Percentiles rank a stretch among this genome's conserved stretches.
Evolutionary conservation across 805 yeast species (phyloP).

Genomic region (Scheffersomyces lignosus): DNA sequence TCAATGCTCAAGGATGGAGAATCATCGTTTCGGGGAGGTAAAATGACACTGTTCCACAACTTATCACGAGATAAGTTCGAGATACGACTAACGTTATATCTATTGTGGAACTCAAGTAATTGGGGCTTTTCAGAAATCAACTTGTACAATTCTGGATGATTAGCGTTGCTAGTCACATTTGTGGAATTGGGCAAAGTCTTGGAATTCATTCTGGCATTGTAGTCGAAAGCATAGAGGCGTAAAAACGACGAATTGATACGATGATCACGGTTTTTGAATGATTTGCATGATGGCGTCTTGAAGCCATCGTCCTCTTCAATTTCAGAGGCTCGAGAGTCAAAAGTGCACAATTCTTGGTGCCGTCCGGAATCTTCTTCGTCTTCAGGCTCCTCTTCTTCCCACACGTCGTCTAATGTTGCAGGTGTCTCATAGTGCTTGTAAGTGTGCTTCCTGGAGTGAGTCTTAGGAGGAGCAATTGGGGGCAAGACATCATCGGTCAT

Average conservation of each 20-base stretch:
- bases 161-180: conserved; percentile 6
- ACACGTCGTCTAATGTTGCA: conserved; percentile 28
- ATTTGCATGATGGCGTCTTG: conserved; percentile 8
- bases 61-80: conserved; percentile 48
- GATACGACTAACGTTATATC: conserved; percentile 28
- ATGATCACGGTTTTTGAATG: conserved; percentile 40
- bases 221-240: conserved; percentile 51
- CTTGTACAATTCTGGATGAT: conserved; percentile 12
- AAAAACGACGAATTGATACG: conserved; percentile 52
- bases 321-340: conserved; percentile 5
- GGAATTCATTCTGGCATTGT: conserved; percentile 31
- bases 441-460: conserved; percentile 8
- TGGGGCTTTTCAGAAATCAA: conserved; percentile 11
- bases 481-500: conserved; percentile 10
- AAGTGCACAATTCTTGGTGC: conserved; percentile 10
- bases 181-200: conserved; percentile 22
- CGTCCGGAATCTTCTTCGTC: background rate
- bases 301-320: conserved; percentile 4
- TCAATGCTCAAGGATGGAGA: conserved; percentile 22
- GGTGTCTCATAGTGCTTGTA: no score
- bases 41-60: conserved; percentile 52
- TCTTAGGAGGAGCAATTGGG: background rate
- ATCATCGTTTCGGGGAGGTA: conserved; percentile 51
- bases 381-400: conserved; percentile 11
- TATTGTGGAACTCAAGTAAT: conserved; percentile 26